Percentiles rank a stretch among this genome's conserved stretches.
phyloP scores from a whole-genome alignment of 495 filamentous ascomycete species.

The Umbilicaria muhlenbergii region DNA sequence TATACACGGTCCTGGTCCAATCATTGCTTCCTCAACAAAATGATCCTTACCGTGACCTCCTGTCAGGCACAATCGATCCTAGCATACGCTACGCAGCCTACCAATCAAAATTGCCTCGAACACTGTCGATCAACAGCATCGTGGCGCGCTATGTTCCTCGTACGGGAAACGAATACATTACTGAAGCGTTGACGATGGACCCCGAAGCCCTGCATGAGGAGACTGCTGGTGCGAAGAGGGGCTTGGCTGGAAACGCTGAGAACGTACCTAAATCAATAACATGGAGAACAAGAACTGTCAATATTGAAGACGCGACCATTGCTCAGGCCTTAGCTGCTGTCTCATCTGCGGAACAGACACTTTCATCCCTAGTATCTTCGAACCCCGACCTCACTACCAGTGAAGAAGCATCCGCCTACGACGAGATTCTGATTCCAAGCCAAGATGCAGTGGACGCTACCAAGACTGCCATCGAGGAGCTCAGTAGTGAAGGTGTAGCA shows the following conservation, averaged over 20 bases:
- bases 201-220: conserved; percentile 51
- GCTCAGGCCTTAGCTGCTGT: conserved; percentile 51
- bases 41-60: conserved; percentile 71
- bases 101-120: conserved; percentile 70
- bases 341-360: conserved; percentile 34
- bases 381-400: conserved; percentile 26
- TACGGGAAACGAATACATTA: conserved; percentile 43
- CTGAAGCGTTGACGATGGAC: conserved; percentile 55
- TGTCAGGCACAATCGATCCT: conserved; percentile 76
- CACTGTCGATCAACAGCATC: conserved; percentile 60
- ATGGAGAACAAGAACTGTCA: conserved; percentile 79
- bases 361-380: conserved; percentile 27
- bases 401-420: conserved; percentile 67
- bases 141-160: conserved; percentile 58
- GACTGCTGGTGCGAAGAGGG: conserved; percentile 37
- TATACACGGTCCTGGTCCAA: conserved; percentile 64
- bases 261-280: conserved; percentile 59
- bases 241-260: conserved; percentile 31
- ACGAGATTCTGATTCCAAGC: conserved; percentile 74
- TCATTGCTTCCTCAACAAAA: conserved; percentile 25
- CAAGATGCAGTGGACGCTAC: conserved; percentile 92
- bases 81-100: conserved; percentile 92
- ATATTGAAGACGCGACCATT: conserved; percentile 87
- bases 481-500: conserved; percentile 65
- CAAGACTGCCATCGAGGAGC: conserved; percentile 82